These are phyloP conservation scores for Globisporangium cederbergense DNA, from an alignment of 352 stramenopile genomes.

Conservation along the genomic window DNA sequence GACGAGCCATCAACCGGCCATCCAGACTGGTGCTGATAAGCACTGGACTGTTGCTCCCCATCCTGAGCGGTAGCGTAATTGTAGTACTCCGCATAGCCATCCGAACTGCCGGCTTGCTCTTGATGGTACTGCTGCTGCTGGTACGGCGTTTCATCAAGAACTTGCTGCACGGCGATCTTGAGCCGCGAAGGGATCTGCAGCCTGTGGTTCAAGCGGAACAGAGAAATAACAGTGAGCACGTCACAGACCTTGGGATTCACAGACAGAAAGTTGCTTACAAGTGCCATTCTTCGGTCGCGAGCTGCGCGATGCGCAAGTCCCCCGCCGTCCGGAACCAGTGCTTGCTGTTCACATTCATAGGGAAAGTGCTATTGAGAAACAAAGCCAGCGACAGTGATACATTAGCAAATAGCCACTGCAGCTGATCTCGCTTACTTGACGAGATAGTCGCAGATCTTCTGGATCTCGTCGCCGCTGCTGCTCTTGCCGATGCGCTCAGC, in stretches of 20 bases:
- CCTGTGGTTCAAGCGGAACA: slow-evolving; percentile 15
- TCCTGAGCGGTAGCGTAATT: not conserved
- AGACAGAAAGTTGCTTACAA: slow-evolving; percentile 22
- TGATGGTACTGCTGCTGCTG: slow-evolving; percentile 9
- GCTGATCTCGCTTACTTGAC: slow-evolving; percentile 31
- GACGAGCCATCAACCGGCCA: not conserved
- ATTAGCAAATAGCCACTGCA: not conserved
- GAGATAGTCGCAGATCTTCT: slow-evolving; percentile 59
- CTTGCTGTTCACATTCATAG: slow-evolving; percentile 25
- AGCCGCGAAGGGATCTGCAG: slow-evolving; percentile 49
- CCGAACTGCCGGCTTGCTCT: slow-evolving; percentile 8
- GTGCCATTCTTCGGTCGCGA: slow-evolving; percentile 45
- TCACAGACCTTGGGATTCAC: not conserved
- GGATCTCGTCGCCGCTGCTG: slow-evolving; percentile 40
- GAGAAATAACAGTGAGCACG: not conserved
- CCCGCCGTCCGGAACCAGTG: slow-evolving; percentile 67
- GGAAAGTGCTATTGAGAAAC: not conserved
- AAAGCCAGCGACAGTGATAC: not conserved
- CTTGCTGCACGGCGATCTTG: slow-evolving; percentile 65
- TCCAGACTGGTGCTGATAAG: not conserved
- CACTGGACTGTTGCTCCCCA: not conserved
- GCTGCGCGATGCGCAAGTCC: slow-evolving; percentile 43
- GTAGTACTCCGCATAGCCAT: slow-evolving; percentile 15
- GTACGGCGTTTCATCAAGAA: slow-evolving; percentile 36
- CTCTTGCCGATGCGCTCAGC: slow-evolving; percentile 55